A percentile compares a stretch with the other conserved stretches of the same genome.
These are phyloP conservation scores for Aspergillus panamensis DNA, from an alignment of 495 filamentous ascomycete species.

Conservation along the genomic window DNA sequence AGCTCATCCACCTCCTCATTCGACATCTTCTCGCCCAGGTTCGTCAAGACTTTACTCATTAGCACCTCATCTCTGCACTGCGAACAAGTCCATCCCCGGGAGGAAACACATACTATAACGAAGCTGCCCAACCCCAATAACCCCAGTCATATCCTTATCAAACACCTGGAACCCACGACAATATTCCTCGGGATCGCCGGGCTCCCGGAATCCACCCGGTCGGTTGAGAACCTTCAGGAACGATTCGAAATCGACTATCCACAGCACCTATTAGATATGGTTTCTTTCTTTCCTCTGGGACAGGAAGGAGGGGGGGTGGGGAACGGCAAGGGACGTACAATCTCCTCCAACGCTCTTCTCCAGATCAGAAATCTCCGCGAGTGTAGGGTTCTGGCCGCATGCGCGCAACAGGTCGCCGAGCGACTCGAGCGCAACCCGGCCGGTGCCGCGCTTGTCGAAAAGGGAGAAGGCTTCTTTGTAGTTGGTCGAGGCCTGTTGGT, in stretches of 20 bases:
- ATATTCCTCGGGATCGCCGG: constrained; percentile 95
- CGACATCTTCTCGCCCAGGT: constrained; percentile 97
- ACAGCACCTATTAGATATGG: too few species aligned
- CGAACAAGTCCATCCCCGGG: background rate
- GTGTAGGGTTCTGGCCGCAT: constrained; percentile 95
- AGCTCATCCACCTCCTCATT: constrained; percentile 98
- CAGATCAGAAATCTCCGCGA: constrained; percentile 84
- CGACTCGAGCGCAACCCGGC: constrained; percentile 77
- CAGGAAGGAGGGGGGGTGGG: background rate
- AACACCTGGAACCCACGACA: constrained; percentile 98
- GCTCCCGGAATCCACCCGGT: constrained; percentile 95
- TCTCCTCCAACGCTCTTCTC: constrained; percentile 84
- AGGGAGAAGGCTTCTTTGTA: constrained; percentile 99
- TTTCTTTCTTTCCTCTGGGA: background rate
- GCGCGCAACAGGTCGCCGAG: constrained; percentile 92
- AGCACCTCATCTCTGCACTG: background rate
- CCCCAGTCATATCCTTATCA: constrained; percentile 97
- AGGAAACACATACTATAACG: constrained; percentile 64
- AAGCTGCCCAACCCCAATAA: constrained; percentile 94
- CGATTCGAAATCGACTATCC: constrained; percentile 90
- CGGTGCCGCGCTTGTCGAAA: constrained; percentile 97
- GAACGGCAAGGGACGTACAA: constrained; percentile 78
- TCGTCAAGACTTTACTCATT: constrained; percentile 70
- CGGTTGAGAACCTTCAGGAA: constrained; percentile 95
- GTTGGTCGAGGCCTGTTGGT: constrained; percentile 87